phyloP scores from a whole-genome alignment of 352 stramenopile genomes.

The Globisporangium cederbergense region DNA sequence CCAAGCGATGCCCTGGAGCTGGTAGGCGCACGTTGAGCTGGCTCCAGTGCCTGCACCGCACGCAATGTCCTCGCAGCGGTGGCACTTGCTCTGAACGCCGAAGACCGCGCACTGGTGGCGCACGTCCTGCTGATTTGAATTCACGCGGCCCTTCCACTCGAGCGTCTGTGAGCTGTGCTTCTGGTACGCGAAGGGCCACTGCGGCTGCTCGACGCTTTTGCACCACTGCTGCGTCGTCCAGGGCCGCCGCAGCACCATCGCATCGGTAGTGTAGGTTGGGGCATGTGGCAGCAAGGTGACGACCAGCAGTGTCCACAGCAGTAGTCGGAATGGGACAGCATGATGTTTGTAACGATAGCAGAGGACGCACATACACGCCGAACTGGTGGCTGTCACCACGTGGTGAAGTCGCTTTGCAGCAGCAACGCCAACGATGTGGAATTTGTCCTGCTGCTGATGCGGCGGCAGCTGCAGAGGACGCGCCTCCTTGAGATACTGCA shows the following conservation, averaged over 20 bases:
- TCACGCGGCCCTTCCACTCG: slow-evolving; percentile 87
- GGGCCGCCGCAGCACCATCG: slow-evolving; percentile 73
- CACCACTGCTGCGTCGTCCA: slow-evolving; percentile 90
- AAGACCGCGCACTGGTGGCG: slow-evolving; percentile 87
- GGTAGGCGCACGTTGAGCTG: slow-evolving; percentile 72
- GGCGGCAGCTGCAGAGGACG: too few relatives aligned
- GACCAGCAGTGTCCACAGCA: neutral
- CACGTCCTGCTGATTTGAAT: slow-evolving; percentile 90
- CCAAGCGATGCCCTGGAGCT: slow-evolving; percentile 91
- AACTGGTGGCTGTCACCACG: neutral
- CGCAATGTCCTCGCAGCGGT: slow-evolving; percentile 88
- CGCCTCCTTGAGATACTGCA: too few relatives aligned
- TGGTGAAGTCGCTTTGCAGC: too few relatives aligned
- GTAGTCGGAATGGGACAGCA: neutral
- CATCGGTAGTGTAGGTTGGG: neutral
- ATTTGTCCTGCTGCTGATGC: too few relatives aligned
- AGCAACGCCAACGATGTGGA: too few relatives aligned
- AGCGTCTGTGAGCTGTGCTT: slow-evolving; percentile 70
- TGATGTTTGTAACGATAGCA: neutral
- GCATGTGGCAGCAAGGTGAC: neutral
- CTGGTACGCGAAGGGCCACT: slow-evolving; percentile 94
- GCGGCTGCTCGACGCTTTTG: slow-evolving; percentile 66
- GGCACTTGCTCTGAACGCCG: slow-evolving; percentile 92
- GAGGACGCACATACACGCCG: neutral
- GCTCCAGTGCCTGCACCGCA: slow-evolving; percentile 35